phyloP scores from a whole-genome alignment of 148 eudicot genomes.

The Rhododendron molle region DNA sequence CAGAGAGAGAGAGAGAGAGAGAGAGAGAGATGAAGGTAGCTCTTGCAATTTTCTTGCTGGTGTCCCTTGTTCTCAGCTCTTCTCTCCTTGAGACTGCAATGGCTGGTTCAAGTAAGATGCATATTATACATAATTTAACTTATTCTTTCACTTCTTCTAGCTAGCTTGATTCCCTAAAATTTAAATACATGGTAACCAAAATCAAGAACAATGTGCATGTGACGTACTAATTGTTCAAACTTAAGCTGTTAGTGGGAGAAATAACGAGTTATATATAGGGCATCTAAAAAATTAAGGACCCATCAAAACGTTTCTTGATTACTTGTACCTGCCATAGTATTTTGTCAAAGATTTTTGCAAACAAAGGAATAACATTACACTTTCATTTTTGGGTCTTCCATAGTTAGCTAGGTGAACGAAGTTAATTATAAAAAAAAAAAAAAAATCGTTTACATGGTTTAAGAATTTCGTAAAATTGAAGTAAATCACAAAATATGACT shows the following conservation, averaged over 20 bases:
- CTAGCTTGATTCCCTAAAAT: background rate
- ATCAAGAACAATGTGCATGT: background rate
- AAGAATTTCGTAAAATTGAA: too few species aligned
- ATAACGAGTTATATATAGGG: background rate
- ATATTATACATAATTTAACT: background rate
- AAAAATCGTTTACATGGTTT: too few species aligned
- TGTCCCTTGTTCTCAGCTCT: slow-evolving; percentile 19
- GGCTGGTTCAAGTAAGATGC: slow-evolving; percentile 11
- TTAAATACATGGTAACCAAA: background rate
- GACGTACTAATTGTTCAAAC: background rate
- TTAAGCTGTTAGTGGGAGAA: background rate
- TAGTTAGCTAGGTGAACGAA: too few species aligned
- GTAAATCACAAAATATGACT: too few species aligned
- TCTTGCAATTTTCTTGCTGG: slow-evolving; percentile 24
- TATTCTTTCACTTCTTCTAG: background rate
- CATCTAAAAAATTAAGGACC: background rate
- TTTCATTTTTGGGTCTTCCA: background rate
- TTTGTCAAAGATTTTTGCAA: background rate
- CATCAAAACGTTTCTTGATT: background rate
- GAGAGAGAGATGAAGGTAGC: slow-evolving; percentile 28
- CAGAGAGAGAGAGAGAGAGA: slow-evolving; percentile 1
- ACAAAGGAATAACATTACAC: background rate
- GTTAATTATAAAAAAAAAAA: too few species aligned
- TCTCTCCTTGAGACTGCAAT: slow-evolving; percentile 26
- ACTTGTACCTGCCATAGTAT: background rate